These are phyloP conservation scores for Globisporangium orthogonon DNA, from an alignment of 352 stramenopile genomes.

Conservation along the genomic window DNA sequence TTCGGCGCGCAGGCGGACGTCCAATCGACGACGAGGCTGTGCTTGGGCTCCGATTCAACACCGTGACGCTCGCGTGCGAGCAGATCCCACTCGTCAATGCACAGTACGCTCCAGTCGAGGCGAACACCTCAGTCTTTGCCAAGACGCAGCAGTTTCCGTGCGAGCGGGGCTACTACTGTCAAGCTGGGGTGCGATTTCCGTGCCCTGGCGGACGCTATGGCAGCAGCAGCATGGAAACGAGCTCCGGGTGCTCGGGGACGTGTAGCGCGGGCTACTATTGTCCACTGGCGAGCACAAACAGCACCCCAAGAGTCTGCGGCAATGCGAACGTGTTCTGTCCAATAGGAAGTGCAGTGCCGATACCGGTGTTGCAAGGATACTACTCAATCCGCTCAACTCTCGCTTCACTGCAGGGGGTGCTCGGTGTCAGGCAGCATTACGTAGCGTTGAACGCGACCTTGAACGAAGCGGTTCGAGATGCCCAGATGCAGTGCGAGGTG, in stretches of 20 bases:
- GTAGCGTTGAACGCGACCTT: conserved; percentile 9
- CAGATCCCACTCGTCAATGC: conserved; percentile 13
- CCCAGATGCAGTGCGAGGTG: conserved; percentile 47
- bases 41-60: conserved; percentile 35
- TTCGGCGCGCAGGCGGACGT: conserved; percentile 39
- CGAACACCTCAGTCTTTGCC: conserved; percentile 31
- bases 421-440: conserved; percentile 2
- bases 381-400: conserved; percentile 34
- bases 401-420: neutral
- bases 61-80: conserved; percentile 17
- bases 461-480: conserved; percentile 33
- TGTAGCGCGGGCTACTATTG: conserved; percentile 60
- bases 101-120: conserved; percentile 4
- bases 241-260: conserved; percentile 25
- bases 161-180: conserved; percentile 60
- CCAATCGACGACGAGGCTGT: conserved; percentile 19
- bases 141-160: conserved; percentile 42
- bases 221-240: conserved; percentile 21
- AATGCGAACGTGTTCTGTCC: conserved; percentile 53
- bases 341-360: conserved; percentile 42
- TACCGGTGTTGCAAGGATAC: conserved; percentile 45
- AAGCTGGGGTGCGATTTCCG: conserved; percentile 32
- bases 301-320: conserved; percentile 24
- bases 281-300: conserved; percentile 47
- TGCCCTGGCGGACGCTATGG: conserved; percentile 53